These are phyloP conservation scores for Saccharomycopsis guyanensis DNA, from an alignment of 805 yeast species.

Conservation along the genomic window DNA sequence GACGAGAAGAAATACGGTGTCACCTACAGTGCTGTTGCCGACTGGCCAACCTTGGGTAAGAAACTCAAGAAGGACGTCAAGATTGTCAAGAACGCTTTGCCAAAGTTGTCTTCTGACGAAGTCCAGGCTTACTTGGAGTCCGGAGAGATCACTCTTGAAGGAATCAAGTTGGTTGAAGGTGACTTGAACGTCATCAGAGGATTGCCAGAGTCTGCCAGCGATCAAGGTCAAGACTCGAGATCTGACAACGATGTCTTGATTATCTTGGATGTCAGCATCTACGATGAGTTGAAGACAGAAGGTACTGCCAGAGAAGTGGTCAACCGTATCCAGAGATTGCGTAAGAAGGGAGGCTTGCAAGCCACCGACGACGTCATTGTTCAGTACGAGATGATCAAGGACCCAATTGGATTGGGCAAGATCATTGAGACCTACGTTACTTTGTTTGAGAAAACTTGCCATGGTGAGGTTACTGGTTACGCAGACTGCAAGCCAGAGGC, in stretches of 20 bases:
- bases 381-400: conserved; percentile 60
- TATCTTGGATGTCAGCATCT: conserved; percentile 78
- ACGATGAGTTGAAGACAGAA: conserved; percentile 84
- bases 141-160: conserved; percentile 80
- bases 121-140: conserved; percentile 66
- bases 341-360: conserved; percentile 92
- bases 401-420: conserved; percentile 53
- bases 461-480: conserved; percentile 40
- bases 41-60: conserved; percentile 98
- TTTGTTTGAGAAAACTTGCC: conserved; percentile 69
- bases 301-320: conserved; percentile 95
- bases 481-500: conserved; percentile 35
- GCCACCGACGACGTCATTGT: conserved; percentile 93
- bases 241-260: conserved; percentile 84
- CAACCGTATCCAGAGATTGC: conserved; percentile 93
- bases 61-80: conserved; percentile 91
- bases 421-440: conserved; percentile 60
- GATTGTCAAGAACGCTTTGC: conserved; percentile 90
- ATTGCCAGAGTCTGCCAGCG: conserved; percentile 53
- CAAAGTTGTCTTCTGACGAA: conserved; percentile 69
- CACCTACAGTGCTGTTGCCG: conserved; percentile 90
- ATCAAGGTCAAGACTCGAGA: conserved; percentile 77
- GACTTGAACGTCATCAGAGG: conserved; percentile 90
- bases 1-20: conserved; percentile 92
- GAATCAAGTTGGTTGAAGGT: conserved; percentile 77